These are phyloP conservation scores for Thuja plicata DNA, from an alignment of 83 land plant species.

Conservation along the genomic window DNA sequence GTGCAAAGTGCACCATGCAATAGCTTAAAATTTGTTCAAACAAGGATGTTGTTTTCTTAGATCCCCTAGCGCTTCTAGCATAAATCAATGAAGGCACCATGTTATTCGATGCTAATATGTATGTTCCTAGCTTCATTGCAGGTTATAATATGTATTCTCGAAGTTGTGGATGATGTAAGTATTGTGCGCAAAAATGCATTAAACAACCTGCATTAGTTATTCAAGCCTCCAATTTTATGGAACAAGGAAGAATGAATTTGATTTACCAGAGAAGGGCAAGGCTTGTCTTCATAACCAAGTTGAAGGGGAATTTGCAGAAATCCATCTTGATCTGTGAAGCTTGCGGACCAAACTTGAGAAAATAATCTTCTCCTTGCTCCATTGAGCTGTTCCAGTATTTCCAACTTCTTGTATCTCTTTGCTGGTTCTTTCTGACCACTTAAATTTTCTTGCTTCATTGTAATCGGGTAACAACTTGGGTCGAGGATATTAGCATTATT, in stretches of 20 bases:
- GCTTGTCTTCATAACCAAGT: conserved; percentile 6
- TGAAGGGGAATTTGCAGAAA: not conserved
- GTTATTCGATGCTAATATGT: not conserved
- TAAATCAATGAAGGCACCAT: not conserved
- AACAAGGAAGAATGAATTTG: not conserved
- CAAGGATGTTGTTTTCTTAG: not conserved
- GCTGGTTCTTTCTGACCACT: no score
- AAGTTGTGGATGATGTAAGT: not conserved
- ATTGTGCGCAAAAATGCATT: no score
- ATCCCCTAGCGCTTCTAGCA: not conserved
- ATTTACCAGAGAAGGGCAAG: conserved; percentile 11
- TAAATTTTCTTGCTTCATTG: not conserved
- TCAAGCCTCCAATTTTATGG: not conserved
- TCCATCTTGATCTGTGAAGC: not conserved
- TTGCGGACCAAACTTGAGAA: not conserved
- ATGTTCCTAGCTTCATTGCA: not conserved
- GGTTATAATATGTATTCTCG: not conserved
- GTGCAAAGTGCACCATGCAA: not conserved
- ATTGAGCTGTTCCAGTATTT: not conserved
- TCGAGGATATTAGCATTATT: conserved; percentile 13
- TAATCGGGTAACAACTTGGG: not conserved
- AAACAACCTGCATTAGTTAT: not conserved
- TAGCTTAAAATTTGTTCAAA: not conserved
- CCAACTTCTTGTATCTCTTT: conserved; percentile 1
- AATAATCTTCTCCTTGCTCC: conserved; percentile 3